These are phyloP conservation scores for Daldinia eschscholtzii DNA, from an alignment of 2,329 filamentous ascomycete species.

Conservation along the genomic window DNA sequence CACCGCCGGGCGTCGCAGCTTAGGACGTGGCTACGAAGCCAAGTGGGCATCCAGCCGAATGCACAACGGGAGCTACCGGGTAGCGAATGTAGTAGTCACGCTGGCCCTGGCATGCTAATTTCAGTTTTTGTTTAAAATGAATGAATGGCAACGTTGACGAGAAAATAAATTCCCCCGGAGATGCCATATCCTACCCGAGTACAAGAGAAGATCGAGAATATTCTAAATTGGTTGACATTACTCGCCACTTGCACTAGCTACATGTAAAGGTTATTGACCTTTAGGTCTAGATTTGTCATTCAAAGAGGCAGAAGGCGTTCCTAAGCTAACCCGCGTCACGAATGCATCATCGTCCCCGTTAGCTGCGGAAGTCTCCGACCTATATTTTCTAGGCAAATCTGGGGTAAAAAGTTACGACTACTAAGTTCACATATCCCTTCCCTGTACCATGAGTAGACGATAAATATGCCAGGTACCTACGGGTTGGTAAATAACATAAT, in stretches of 20 bases:
- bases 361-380: constrained; percentile 5
- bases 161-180: not conserved
- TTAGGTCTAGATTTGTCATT: constrained; percentile 5
- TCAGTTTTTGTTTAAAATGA: not conserved
- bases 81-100: not conserved
- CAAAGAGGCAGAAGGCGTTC: not conserved
- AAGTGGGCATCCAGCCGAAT: not conserved
- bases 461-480: no score
- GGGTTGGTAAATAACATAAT: no score
- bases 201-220: not conserved
- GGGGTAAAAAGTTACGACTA: not conserved
- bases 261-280: not conserved
- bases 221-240: constrained; percentile 26
- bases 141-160: not conserved
- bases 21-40: not conserved
- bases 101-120: not conserved
- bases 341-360: constrained; percentile 22
- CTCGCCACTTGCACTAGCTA: constrained; percentile 20
- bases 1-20: constrained; percentile 22
- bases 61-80: not conserved
- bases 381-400: not conserved
- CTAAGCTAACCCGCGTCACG: constrained; percentile 20
- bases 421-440: not conserved
- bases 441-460: no score
- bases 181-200: constrained; percentile 1